Base-by-base conservation (phyloP, 2,329 filamentous ascomycete genomes). In the Alternaria conjuncta region DNA sequence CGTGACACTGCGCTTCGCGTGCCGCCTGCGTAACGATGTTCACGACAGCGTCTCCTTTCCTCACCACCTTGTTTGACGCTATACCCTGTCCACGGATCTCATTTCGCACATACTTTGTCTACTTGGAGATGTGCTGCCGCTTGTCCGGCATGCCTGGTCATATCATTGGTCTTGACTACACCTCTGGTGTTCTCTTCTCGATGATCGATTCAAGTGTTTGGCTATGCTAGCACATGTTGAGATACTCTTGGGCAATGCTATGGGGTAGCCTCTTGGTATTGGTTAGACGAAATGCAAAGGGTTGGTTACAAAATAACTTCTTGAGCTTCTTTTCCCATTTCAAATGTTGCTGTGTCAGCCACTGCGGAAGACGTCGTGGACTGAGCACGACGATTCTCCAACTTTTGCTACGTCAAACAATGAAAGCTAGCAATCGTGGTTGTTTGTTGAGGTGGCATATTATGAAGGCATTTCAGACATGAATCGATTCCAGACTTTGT, bases 21-120 rank as follows among this genome's bases (percentile, higher is more conserved):
- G 23, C 18, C 36, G 57, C 57, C 57, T 50, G 57, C 28, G 57
- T 45, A 60, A 60, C 60, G 12, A 18, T 12, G 15, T 7, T 55
- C 10, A 43, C 26, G 25, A 30, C 23, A 32, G 21, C 12, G 21
- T 44, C n/a, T 2, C 8, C 8, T 20, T 21, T 44, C 12, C 43
- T 44, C 32, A 32, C 11, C 12, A 57, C 10, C 18, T 20, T 44
- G 13, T 32, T 23, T 46, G 20, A 46, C 30, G 45, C 28, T 55
- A 44, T 55, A 55, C 11, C 36, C 20, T 36, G 20, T 55, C 46
- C 7, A 55, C 30, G n/a, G 28, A 45, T 23, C 26, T 54, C 11
- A 26, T 23, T 51, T 51, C 30, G 10, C 23, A 44, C 56, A 53
- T 36, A 47, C 28, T 15, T 30, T n/a, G 20, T 46, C 50, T 23